Evolutionary conservation across 495 filamentous ascomycete genomes (phyloP).

Genomic region (Penicillium nucicola): DNA sequence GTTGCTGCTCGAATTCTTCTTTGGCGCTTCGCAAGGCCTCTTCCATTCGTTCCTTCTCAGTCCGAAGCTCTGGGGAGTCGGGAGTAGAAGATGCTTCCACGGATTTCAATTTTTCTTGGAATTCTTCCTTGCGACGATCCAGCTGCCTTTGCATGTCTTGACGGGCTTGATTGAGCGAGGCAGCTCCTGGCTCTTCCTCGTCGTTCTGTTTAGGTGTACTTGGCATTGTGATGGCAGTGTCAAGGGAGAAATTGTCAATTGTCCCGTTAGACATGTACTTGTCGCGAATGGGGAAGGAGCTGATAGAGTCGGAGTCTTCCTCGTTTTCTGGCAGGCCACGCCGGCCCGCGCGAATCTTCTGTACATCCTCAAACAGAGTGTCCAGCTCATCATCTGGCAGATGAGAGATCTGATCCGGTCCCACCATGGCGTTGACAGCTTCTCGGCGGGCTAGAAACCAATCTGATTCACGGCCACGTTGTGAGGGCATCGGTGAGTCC

Average conservation of each 20-base stretch:
- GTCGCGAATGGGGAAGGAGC: slow-evolving; percentile 83
- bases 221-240: slow-evolving; percentile 90
- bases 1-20: slow-evolving; percentile 79
- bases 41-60: slow-evolving; percentile 86
- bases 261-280: slow-evolving; percentile 97
- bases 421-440: slow-evolving; percentile 84
- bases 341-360: slow-evolving; percentile 77
- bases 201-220: slow-evolving; percentile 75
- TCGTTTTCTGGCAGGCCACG: slow-evolving; percentile 71
- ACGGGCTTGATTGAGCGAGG: slow-evolving; percentile 67
- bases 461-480: slow-evolving; percentile 75
- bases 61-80: slow-evolving; percentile 78
- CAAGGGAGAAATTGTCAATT: slow-evolving; percentile 92
- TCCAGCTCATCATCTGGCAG: slow-evolving; percentile 94
- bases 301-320: slow-evolving; percentile 85
- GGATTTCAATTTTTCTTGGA: slow-evolving; percentile 72
- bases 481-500: slow-evolving; percentile 73
- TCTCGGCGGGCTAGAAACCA: slow-evolving; percentile 95
- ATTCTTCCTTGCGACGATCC: slow-evolving; percentile 80
- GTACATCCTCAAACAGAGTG: slow-evolving; percentile 91
- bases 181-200: slow-evolving; percentile 67
- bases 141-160: slow-evolving; percentile 88
- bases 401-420: slow-evolving; percentile 83
- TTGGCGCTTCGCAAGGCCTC: slow-evolving; percentile 73
- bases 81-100: slow-evolving; percentile 71